phyloP scores from a whole-genome alignment of 495 filamentous ascomycete genomes.

The Xylaria curta region DNA sequence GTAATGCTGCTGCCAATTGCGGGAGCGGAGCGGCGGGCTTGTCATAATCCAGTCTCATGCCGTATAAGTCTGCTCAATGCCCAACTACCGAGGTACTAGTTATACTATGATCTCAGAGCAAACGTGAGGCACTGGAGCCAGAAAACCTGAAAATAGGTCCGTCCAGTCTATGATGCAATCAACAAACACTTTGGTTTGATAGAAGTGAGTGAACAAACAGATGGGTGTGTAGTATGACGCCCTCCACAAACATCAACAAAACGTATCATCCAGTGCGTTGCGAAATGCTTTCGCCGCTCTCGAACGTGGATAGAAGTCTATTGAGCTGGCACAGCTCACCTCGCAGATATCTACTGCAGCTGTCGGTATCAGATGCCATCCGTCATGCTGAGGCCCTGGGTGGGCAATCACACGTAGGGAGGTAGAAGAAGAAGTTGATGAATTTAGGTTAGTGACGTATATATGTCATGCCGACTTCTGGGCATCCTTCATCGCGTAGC shows the following conservation, averaged over 20 bases:
- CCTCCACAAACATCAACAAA: conserved; percentile 9
- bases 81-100: not conserved
- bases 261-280: not conserved
- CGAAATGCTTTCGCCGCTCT: not conserved
- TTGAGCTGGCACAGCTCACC: conserved; percentile 10
- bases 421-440: not conserved
- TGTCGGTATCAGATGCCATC: conserved; percentile 24
- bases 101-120: not conserved
- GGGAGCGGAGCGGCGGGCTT: not conserved
- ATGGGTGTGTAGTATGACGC: not conserved
- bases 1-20: conserved; percentile 23
- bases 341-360: conserved; percentile 18
- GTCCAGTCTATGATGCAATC: not conserved
- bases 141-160: not conserved
- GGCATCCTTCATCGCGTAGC: not conserved
- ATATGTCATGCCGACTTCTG: not conserved
- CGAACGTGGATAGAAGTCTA: not conserved
- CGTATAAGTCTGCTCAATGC: conserved; percentile 15
- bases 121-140: conserved; percentile 17
- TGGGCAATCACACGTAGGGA: not conserved
- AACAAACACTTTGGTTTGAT: not conserved
- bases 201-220: not conserved
- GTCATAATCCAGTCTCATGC: not conserved
- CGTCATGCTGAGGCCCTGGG: conserved; percentile 6
- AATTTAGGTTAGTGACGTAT: not conserved